phyloP scores from a whole-genome alignment of 2,329 filamentous ascomycete species.

The Monosporascus sp. region DNA sequence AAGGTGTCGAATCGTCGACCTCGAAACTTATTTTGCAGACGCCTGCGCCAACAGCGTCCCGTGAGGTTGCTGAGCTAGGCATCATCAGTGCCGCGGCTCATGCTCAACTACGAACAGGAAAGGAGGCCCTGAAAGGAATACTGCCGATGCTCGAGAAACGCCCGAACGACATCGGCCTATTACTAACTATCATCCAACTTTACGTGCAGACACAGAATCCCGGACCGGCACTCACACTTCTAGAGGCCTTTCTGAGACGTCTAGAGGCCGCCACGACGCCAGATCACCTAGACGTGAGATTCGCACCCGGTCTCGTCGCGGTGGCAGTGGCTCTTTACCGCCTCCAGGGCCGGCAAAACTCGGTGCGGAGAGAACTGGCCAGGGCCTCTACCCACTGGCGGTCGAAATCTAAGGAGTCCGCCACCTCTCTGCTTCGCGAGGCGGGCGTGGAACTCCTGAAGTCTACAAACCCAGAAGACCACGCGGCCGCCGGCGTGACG shows the following conservation, averaged over 20 bases:
- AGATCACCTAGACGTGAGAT: conserved; percentile 65
- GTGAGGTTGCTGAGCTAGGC: conserved; percentile 38
- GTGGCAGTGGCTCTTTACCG: conserved; percentile 75
- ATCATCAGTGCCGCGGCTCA: conserved; percentile 67
- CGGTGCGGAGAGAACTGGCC: conserved; percentile 68
- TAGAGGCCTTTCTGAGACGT: conserved; percentile 70
- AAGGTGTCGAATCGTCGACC: conserved; percentile 52
- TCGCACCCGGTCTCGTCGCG: conserved; percentile 79
- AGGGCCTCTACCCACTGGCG: conserved; percentile 82
- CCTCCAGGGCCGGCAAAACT: conserved; percentile 65
- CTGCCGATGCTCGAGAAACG: conserved; percentile 66
- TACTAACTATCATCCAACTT: conserved; percentile 76
- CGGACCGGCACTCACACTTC: conserved; percentile 66
- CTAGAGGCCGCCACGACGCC: conserved; percentile 58
- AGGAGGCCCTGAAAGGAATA: conserved; percentile 65
- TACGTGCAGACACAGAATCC: conserved; percentile 69
- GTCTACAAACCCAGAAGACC: conserved; percentile 64
- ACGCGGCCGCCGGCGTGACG: conserved; percentile 67
- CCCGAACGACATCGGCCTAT: conserved; percentile 74
- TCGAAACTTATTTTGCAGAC: conserved; percentile 32
- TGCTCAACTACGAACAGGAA: conserved; percentile 57
- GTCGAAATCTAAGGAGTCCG: conserved; percentile 46
- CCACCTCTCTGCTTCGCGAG: conserved; percentile 68
- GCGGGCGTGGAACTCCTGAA: conserved; percentile 79
- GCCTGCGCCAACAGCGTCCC: conserved; percentile 20